Evolutionary conservation across 129 eudicot species (phyloP), one percentile per base, ranked within the genome.

Genomic region (Flaveria sonorensis): DNA sequence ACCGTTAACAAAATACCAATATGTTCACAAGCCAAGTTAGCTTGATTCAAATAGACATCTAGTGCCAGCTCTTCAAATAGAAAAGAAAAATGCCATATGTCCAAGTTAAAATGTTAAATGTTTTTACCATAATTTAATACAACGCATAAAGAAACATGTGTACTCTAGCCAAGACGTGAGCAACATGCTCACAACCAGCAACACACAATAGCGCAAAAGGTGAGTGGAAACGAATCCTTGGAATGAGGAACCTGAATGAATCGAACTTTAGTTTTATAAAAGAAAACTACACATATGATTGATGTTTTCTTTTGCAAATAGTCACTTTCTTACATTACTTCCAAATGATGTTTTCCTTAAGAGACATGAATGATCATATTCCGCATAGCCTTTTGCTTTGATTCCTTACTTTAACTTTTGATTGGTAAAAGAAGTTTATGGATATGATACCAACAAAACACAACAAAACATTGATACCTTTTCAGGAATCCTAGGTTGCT

Each of bases 401-500:
- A 81, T 81, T 81, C 80, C 80, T 30, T 73, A 56, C 84, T 82
- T 82, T 77, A 71, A 72, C 86, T 77, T 77, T 82, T 82, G 47
- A 77, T 72, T 77, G 59, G 76, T 53, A 72, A 74, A 81, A 80
- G 48, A 36, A 50, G 15, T 65, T 24, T 65, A 65, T 73, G 79
- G 69, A 40, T 55, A 77, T 39, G 15, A 61, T 81, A 71, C 63
- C 72, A 47, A 69, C 81, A 59, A 78, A 56, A 72, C 53, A 77
- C 69, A 81, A 77, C 53, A 72, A 73, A 81, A 77, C 72, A 73
- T 55, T 67, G 70, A 67, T 65, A 81, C 50, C 80, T 84, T 84
- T 81, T 84, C 88, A 78, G 86, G 90, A 87, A 84, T 87, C 88
- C 90, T 83, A 84, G 90, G 84, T 84, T 87, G 84, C 88, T 64